Evolutionary conservation across 495 filamentous ascomycete genomes (phyloP).

Genomic region (Schizothecium vesticola): DNA sequence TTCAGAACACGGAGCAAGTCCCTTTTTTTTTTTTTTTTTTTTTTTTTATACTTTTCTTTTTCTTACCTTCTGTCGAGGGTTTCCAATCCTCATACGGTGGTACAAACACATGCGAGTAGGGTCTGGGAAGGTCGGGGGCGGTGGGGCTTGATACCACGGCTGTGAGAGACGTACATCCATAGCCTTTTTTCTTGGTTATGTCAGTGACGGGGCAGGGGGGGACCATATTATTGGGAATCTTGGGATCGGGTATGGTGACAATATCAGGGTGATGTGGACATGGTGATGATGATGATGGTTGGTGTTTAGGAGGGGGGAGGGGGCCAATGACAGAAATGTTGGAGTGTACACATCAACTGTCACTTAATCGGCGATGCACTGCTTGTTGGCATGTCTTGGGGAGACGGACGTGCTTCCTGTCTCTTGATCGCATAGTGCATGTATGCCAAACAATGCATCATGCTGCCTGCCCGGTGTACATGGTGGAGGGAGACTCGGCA

Average conservation of each 20-base stretch:
- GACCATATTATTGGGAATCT: not conserved
- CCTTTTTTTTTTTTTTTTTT: not conserved
- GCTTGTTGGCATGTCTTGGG: not conserved
- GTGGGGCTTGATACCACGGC: not conserved
- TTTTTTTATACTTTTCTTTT: not conserved
- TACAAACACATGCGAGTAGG: not conserved
- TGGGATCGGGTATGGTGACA: not conserved
- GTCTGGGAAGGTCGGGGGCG: not conserved
- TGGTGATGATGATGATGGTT: not conserved
- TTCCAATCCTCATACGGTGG: not conserved
- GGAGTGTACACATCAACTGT: not conserved
- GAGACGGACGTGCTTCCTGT: not conserved
- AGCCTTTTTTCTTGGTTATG: no score
- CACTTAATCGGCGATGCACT: not conserved
- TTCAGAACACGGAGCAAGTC: not conserved
- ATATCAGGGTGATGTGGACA: not conserved
- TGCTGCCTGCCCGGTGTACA: not conserved
- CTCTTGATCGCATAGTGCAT: not conserved
- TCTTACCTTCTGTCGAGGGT: not conserved
- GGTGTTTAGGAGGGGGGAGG: not conserved
- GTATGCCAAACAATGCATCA: not conserved
- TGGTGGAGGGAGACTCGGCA: not conserved
- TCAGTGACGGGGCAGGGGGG: not conserved
- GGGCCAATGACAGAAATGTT: not conserved
- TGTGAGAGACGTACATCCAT: not conserved